phyloP scores from a whole-genome alignment of 345 rosid species.

The Bruguiera gymnorhiza region DNA sequence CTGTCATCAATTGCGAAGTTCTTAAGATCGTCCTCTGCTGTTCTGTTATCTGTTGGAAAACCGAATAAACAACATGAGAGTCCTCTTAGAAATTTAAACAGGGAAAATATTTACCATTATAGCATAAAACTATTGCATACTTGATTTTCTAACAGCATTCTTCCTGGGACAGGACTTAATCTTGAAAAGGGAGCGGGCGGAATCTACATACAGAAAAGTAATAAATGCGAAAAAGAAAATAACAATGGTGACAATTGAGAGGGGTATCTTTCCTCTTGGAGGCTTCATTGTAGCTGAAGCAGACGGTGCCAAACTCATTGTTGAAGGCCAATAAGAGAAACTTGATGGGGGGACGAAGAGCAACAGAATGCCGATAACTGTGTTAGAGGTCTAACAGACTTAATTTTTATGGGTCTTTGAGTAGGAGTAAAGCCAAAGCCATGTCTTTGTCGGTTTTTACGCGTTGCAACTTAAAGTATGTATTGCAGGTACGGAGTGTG shows the following conservation, averaged over 20 bases:
- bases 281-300: constrained; percentile 32
- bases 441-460: constrained; percentile 18
- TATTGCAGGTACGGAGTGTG: constrained; percentile 21
- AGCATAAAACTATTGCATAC: constrained; percentile 1
- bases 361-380: constrained; percentile 34
- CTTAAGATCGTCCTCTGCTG: constrained; percentile 27
- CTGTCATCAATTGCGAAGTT: constrained; percentile 58
- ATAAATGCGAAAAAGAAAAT: constrained; percentile 53
- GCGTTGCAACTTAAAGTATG: background rate
- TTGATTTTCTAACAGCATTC: constrained; percentile 36
- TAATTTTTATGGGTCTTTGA: constrained; percentile 38
- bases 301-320: constrained; percentile 41
- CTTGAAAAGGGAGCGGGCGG: constrained; percentile 44
- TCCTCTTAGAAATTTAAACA: background rate
- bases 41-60: constrained; percentile 30
- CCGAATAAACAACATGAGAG: background rate
- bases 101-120: background rate
- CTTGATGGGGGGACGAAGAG: background rate
- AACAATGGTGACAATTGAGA: constrained; percentile 41
- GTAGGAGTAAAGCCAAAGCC: constrained; percentile 77
- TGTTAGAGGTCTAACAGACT: background rate
- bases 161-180: constrained; percentile 50
- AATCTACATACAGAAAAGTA: constrained; percentile 62
- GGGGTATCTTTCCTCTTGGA: constrained; percentile 55
- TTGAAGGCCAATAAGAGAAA: constrained; percentile 3